A percentile compares a stretch with the other conserved stretches of the same genome.
phyloP scores from a whole-genome alignment of 495 filamentous ascomycete genomes.

The Achaetomiella virescens region DNA sequence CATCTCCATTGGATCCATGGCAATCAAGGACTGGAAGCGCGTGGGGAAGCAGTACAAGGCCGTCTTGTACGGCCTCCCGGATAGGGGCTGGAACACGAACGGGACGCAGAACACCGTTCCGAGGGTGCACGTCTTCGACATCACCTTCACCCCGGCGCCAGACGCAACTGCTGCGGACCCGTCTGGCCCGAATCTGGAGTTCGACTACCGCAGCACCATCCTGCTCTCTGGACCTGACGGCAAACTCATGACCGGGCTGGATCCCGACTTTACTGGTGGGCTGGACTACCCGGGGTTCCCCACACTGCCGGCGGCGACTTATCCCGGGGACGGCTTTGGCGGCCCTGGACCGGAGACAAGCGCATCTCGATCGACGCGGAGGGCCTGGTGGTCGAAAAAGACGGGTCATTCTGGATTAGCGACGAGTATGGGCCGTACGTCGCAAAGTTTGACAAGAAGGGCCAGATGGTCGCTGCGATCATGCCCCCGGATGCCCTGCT shows the following conservation, averaged over 20 bases:
- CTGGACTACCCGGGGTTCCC: constrained; percentile 56
- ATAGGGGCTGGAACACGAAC: constrained; percentile 70
- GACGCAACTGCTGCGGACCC: constrained; percentile 51
- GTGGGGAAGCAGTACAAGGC: constrained; percentile 53
- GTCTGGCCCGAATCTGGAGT: constrained; percentile 56
- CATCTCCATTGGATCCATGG: constrained; percentile 62
- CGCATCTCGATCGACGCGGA: constrained; percentile 63
- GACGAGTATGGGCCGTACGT: constrained; percentile 79
- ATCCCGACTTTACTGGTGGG: constrained; percentile 52
- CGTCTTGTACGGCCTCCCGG: constrained; percentile 59
- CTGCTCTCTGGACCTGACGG: constrained; percentile 62
- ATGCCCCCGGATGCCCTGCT: constrained; percentile 62
- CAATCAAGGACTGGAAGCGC: constrained; percentile 64
- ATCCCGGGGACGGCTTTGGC: constrained; percentile 69
- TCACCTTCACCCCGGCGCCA: constrained; percentile 49
- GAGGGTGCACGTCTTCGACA: constrained; percentile 65
- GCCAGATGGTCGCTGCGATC: constrained; percentile 60
- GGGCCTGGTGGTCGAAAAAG: constrained; percentile 58
- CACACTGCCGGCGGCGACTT: constrained; percentile 59
- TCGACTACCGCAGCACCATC: constrained; percentile 63
- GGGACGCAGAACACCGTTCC: constrained; percentile 70
- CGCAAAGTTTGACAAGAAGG: constrained; percentile 54
- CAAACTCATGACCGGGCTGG: constrained; percentile 63
- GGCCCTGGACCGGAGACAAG: constrained; percentile 50
- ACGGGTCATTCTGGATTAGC: constrained; percentile 67